phyloP scores from a whole-genome alignment of 73 alveolate genomes.

The Paramecium octaurelia region DNA sequence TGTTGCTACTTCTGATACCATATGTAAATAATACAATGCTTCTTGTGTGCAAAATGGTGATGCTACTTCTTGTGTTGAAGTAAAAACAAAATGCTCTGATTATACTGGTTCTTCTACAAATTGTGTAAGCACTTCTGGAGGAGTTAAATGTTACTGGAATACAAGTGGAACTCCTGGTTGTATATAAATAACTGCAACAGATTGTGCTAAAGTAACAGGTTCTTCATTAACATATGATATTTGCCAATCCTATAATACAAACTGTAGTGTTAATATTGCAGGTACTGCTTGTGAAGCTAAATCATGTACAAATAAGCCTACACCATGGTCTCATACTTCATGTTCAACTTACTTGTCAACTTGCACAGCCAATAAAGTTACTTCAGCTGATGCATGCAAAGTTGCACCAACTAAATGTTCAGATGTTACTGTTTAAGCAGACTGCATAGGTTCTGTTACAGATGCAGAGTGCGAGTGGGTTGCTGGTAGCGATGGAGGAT shows the following conservation, averaged over 20 bases:
- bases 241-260: not conserved
- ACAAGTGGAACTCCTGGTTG: not conserved
- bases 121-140: not conserved
- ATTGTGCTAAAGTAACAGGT: not conserved
- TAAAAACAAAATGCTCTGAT: not conserved
- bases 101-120: not conserved
- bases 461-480: not conserved
- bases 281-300: not conserved
- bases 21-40: not conserved
- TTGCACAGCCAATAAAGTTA: not conserved
- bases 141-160: not conserved
- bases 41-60: not conserved
- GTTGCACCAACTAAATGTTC: not conserved
- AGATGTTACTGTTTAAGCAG: not conserved
- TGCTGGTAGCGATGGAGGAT: not conserved
- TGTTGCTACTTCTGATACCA: not conserved
- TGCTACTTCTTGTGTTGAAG: not conserved
- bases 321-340: not conserved
- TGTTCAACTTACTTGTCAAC: not conserved
- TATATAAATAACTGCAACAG: not conserved
- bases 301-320: not conserved
- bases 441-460: not conserved
- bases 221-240: not conserved
- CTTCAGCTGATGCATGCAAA: not conserved
- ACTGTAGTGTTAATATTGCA: not conserved